These are phyloP conservation scores for Macrolepiota fuliginosa DNA, from an alignment of 768 basidiomycete species.

Conservation along the genomic window DNA sequence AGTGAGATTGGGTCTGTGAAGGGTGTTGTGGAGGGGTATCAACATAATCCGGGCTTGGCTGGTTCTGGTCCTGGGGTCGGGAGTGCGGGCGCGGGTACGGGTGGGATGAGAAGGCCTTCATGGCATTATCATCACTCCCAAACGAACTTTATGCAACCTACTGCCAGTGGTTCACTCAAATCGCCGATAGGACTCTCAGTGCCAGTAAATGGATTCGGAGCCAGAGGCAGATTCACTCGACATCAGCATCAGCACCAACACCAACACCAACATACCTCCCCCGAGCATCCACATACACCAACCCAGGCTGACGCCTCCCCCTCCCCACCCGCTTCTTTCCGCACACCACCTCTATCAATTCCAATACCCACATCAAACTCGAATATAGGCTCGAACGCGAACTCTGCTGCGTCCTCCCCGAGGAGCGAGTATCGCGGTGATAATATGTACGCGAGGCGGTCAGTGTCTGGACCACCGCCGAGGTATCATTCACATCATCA, in stretches of 20 bases:
- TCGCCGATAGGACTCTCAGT: background rate
- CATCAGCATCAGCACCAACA: background rate
- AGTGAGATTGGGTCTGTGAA: conserved; percentile 67
- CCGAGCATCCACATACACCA: conserved; percentile 17
- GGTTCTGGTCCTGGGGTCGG: background rate
- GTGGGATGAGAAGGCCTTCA: conserved; percentile 41
- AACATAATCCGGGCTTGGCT: background rate
- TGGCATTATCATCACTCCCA: conserved; percentile 33
- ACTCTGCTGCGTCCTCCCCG: background rate
- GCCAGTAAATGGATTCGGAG: background rate
- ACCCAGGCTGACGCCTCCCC: background rate
- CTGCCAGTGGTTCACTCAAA: conserved; percentile 14
- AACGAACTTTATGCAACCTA: conserved; percentile 10
- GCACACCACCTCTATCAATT: conserved; percentile 14
- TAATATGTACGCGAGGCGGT: background rate
- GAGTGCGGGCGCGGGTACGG: background rate
- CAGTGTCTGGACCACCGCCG: background rate
- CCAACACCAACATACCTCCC: conserved; percentile 7
- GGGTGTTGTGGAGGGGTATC: conserved; percentile 55
- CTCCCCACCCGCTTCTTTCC: conserved; percentile 14
- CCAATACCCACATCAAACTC: background rate
- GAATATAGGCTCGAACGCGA: too few relatives aligned
- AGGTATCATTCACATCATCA: background rate
- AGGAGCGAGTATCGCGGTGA: background rate
- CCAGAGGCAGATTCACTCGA: conserved; percentile 28